phyloP scores from a whole-genome alignment of 768 basidiomycete genomes.

The Guyanaporus albipodus region DNA sequence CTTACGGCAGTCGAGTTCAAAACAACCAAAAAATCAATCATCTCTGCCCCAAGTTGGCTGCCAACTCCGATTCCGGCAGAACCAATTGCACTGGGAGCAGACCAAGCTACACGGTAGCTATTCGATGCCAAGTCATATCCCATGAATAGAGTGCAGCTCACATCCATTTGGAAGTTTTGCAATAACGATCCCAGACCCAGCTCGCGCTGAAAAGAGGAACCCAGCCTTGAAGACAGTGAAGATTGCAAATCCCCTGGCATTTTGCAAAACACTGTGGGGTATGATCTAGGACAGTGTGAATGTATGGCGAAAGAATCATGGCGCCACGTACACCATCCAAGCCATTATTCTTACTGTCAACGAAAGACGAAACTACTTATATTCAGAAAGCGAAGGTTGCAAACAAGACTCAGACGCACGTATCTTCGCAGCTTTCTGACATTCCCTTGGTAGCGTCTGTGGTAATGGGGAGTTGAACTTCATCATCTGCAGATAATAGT shows the following conservation, averaged over 20 bases:
- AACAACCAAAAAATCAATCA: constrained; percentile 89
- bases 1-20: constrained; percentile 77
- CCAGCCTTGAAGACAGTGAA: constrained; percentile 80
- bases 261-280: constrained; percentile 50
- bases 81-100: constrained; percentile 92
- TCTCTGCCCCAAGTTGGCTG: constrained; percentile 75
- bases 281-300: constrained; percentile 40
- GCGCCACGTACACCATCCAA: constrained; percentile 63
- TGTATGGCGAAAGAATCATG: neutral
- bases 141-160: constrained; percentile 38
- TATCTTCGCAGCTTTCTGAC: constrained; percentile 83
- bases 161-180: constrained; percentile 77
- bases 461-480: constrained; percentile 50
- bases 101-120: constrained; percentile 78
- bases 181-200: constrained; percentile 84
- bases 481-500: constrained; percentile 30
- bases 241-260: constrained; percentile 79
- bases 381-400: neutral
- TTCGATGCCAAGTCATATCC: neutral
- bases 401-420: constrained; percentile 43
- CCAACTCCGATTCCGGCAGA: constrained; percentile 89
- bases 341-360: constrained; percentile 75
- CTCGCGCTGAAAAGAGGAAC: constrained; percentile 70
- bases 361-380: constrained; percentile 72
- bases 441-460: constrained; percentile 71